Evolutionary conservation across 176 grass and related monocot species (phyloP).

Genomic region (Phoenix dactylifera): DNA sequence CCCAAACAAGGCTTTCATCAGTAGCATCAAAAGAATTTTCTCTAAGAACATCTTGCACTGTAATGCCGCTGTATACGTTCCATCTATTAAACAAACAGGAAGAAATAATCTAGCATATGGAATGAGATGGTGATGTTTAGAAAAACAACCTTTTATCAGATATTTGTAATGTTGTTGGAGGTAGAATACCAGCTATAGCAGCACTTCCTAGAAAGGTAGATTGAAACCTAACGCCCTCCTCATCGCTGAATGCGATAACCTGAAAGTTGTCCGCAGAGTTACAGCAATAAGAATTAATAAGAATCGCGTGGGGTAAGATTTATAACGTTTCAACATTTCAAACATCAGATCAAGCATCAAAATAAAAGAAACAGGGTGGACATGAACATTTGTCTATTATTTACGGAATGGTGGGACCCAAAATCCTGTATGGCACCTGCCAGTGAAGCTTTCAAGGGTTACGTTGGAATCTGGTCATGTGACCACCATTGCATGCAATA

Average conservation of each 20-base stretch:
- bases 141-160: constrained; percentile 85
- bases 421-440: too few relatives aligned
- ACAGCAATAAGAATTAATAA: background rate
- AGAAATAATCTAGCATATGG: constrained; percentile 17
- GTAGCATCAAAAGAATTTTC: constrained; percentile 62
- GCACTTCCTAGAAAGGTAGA: constrained; percentile 96
- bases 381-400: too few relatives aligned
- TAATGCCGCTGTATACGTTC: constrained; percentile 51
- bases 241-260: constrained; percentile 98
- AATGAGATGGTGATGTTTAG: constrained; percentile 18
- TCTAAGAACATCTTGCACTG: constrained; percentile 64
- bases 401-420: too few relatives aligned
- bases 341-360: too few relatives aligned
- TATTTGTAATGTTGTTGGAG: constrained; percentile 76
- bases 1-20: constrained; percentile 30
- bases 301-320: background rate
- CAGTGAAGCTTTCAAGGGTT: too few relatives aligned
- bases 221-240: constrained; percentile 92
- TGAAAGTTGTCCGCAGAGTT: constrained; percentile 10
- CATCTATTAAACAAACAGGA: constrained; percentile 17
- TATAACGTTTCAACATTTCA: too few relatives aligned
- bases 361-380: too few relatives aligned
- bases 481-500: too few relatives aligned
- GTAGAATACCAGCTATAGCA: constrained; percentile 88
- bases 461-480: too few relatives aligned